Evolutionary conservation across 306 rosid species (phyloP), one percentile per base, ranked within the genome.

Genomic region (Castanospermum australe): DNA sequence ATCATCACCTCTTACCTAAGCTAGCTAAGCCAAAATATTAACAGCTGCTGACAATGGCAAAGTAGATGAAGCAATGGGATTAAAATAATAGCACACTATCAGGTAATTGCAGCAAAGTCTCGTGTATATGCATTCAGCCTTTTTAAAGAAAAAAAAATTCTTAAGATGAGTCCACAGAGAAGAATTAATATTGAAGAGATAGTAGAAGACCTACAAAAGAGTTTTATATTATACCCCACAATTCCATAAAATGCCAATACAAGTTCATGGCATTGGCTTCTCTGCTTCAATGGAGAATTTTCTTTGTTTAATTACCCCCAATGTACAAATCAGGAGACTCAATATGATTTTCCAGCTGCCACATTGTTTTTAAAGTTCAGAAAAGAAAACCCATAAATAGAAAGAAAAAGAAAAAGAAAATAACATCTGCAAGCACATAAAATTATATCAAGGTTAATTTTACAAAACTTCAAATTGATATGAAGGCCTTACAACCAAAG

Each of bases 181-280:
- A 25, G 4, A 51, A 25, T 62, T 32, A 56, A 39, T 28, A 62
- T 18, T 7, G 52, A 68, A 20, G 56, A 79, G 70, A 70, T 52
- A 81, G 48, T 33, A 73, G 39, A 69, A 72, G 45, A 35, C 35
- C 77, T 24, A 67, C 62, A 51, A 32, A 59, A 45, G 54, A 56
- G 74, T 41, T 81, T n/a, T 54, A 72, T 79, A 32, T 45, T 74
- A 80, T 91, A 93, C 97, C 88, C 90, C 51, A 85, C 79, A 82
- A 91, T 87, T 62, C 88, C 94, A 64, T 93, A 90, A 84, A 78
- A 89, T 38, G 89, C 79, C n/a, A 67, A 88, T 57, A 71, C 86
- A 86, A 22, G 90, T 82, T 81, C 81, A 77, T 56, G 68, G 79
- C 66, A 83, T 78, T 24, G 88, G 90, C 85, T 71, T 89, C 88